Conservation (phyloP, 2,329 filamentous ascomycete genomes). For the Albophoma yamanashiensis region DNA sequence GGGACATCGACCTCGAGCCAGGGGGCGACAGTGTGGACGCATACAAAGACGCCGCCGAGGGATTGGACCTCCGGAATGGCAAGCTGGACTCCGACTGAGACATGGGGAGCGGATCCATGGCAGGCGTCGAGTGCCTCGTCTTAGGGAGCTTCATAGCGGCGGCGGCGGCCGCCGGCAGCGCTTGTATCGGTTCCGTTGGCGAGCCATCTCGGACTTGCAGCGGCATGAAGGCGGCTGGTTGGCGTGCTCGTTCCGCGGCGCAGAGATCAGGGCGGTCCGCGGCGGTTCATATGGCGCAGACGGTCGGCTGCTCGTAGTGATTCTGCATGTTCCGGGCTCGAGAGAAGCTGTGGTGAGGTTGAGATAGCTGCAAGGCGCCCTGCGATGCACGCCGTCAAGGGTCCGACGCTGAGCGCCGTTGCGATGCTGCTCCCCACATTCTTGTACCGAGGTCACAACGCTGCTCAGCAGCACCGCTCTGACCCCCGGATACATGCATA, state of each 20-base stretch:
- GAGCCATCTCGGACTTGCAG: conserved; percentile 52
- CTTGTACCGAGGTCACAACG: conserved; percentile 4
- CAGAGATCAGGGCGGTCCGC: background rate
- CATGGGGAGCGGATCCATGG: conserved; percentile 33
- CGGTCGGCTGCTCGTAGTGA: background rate
- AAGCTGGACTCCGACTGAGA: conserved; percentile 42
- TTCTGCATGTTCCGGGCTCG: conserved; percentile 2
- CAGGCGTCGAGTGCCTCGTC: conserved; percentile 46
- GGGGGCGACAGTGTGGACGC: conserved; percentile 58
- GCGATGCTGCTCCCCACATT: conserved; percentile 4
- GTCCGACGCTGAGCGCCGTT: background rate
- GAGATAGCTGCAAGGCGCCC: background rate
- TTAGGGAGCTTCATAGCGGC: conserved; percentile 50
- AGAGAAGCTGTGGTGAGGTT: too few species aligned
- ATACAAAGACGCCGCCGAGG: conserved; percentile 51
- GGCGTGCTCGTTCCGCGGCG: conserved; percentile 2
- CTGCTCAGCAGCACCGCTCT: too few species aligned
- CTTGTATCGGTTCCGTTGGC: conserved; percentile 56
- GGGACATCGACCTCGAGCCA: conserved; percentile 57
- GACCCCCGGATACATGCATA: background rate
- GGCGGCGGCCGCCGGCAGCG: conserved; percentile 56
- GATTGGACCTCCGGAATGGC: conserved; percentile 42
- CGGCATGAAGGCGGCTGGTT: conserved; percentile 49
- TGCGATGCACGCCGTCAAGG: background rate
- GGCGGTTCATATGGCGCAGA: conserved; percentile 8